Evolutionary conservation across 2,329 filamentous ascomycete genomes (phyloP).

Genomic region (Coniochaeta sp.): DNA sequence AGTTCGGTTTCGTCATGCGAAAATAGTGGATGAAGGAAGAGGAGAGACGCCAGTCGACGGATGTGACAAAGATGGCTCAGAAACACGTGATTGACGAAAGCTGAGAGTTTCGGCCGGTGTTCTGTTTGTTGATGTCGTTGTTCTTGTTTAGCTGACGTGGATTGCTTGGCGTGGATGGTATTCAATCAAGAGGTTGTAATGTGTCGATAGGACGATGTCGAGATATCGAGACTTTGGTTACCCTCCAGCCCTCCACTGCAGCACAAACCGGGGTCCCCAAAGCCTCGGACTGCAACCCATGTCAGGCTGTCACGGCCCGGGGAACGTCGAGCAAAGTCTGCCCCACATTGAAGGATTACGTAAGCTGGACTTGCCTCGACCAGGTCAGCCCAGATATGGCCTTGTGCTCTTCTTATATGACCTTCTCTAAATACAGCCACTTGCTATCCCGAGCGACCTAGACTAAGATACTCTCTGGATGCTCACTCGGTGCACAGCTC

Average conservation of each 20-base stretch:
- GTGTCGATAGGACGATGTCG: neutral
- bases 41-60: neutral
- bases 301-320: too few relatives aligned
- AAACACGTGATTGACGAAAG: neutral
- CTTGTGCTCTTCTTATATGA: neutral
- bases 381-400: neutral
- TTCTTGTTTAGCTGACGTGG: neutral
- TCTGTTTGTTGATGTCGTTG: neutral
- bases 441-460: neutral
- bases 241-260: neutral
- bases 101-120: too few relatives aligned
- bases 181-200: neutral
- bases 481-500: neutral
- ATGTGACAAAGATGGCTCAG: neutral
- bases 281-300: neutral
- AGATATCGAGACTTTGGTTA: neutral
- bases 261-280: neutral
- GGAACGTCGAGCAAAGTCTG: too few relatives aligned
- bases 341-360: neutral
- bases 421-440: neutral
- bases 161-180: neutral
- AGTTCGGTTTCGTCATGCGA: neutral
- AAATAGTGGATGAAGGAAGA: neutral
- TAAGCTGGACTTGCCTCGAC: too few relatives aligned
- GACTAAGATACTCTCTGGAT: neutral